A percentile compares a stretch with the other conserved stretches of the same genome.
Evolutionary conservation across 352 stramenopile species (phyloP).

Genomic region (Pythium myriotylum): DNA sequence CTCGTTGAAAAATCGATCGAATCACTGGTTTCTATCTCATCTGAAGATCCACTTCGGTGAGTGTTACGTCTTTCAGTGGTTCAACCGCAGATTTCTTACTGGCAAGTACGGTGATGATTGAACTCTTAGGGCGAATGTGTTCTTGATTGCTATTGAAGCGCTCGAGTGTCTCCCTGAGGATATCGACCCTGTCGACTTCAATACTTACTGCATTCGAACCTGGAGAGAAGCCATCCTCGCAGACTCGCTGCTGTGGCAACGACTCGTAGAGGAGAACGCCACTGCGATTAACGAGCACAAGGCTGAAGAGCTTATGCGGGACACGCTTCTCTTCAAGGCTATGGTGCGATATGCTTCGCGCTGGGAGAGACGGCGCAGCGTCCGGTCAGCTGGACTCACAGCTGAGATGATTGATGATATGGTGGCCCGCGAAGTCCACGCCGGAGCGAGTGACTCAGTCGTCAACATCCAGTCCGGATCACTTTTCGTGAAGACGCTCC

Average conservation of each 20-base stretch:
- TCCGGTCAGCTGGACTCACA: constrained; percentile 41
- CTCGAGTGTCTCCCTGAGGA: constrained; percentile 55
- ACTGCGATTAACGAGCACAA: constrained; percentile 65
- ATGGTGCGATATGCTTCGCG: constrained; percentile 57
- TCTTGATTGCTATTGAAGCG: constrained; percentile 72
- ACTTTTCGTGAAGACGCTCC: constrained; percentile 76
- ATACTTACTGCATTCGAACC: constrained; percentile 42
- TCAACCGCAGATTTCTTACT: too few relatives aligned
- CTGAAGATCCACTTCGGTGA: constrained; percentile 62
- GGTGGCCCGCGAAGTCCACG: constrained; percentile 51
- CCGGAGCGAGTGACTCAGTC: constrained; percentile 33
- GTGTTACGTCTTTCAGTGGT: neutral
- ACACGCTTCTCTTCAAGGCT: constrained; percentile 67
- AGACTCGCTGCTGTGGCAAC: constrained; percentile 63
- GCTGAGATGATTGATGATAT: constrained; percentile 68
- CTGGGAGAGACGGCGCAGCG: constrained; percentile 20
- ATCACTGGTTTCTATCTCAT: constrained; percentile 38
- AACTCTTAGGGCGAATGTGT: constrained; percentile 54
- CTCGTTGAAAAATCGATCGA: constrained; percentile 56
- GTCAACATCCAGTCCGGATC: constrained; percentile 59
- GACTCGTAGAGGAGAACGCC: constrained; percentile 51
- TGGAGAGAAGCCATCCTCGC: constrained; percentile 63
- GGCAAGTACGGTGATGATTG: neutral
- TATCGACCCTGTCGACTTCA: constrained; percentile 38
- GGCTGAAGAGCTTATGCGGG: constrained; percentile 63